These are phyloP conservation scores for Cardamine resedifolia DNA, from an alignment of 345 rosid species.

Conservation along the genomic window DNA sequence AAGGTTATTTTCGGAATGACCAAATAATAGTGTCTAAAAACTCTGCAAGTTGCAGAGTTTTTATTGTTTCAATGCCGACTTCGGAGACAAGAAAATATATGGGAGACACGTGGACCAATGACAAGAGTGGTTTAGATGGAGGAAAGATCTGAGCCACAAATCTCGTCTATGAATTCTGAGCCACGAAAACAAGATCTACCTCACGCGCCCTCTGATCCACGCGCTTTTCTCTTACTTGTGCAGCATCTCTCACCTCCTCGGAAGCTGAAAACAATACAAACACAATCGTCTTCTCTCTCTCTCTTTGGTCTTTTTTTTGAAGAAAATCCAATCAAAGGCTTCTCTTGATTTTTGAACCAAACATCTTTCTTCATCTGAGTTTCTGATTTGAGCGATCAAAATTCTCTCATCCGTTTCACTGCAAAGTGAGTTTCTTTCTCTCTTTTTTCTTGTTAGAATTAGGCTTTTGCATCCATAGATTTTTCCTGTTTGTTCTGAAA, in stretches of 20 bases:
- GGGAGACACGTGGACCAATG: conserved; percentile 30
- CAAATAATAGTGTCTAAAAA: neutral
- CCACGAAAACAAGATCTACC: conserved; percentile 36
- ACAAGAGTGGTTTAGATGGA: conserved; percentile 31
- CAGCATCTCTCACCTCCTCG: conserved; percentile 30
- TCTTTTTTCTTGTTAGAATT: neutral
- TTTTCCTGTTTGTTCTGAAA: conserved; percentile 20
- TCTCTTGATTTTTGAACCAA: neutral
- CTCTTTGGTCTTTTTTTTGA: conserved; percentile 29
- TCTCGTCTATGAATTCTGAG: conserved; percentile 37
- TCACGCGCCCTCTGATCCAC: conserved; percentile 31
- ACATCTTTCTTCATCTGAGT: conserved; percentile 17
- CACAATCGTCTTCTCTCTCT: conserved; percentile 18
- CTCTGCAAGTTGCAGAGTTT: conserved; percentile 28
- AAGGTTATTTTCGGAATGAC: conserved; percentile 31
- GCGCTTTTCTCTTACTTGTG: conserved; percentile 32
- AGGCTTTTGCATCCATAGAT: neutral
- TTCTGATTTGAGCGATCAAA: neutral
- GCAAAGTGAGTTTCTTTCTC: conserved; percentile 29
- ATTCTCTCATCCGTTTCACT: conserved; percentile 3
- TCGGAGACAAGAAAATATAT: conserved; percentile 24
- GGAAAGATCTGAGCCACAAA: conserved; percentile 38
- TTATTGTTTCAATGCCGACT: neutral
- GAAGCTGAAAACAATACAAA: conserved; percentile 36
- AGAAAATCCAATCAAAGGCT: conserved; percentile 7